Evolutionary conservation across 495 filamentous ascomycete genomes (phyloP).

Genomic region (Diplogelasinospora grovesii): DNA sequence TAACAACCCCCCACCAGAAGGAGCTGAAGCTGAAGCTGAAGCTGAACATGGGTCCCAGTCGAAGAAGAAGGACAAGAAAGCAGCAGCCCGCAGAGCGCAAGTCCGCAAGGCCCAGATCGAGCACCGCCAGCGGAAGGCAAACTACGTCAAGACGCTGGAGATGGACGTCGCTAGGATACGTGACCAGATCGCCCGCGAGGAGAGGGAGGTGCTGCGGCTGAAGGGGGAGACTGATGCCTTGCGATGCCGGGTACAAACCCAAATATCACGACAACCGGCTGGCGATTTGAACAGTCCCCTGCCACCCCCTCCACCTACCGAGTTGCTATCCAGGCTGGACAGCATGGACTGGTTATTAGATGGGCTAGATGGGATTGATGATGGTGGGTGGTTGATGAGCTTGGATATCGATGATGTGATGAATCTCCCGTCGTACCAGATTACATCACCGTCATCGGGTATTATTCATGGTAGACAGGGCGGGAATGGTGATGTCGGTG

Average conservation of each 20-base stretch:
- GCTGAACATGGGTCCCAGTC: too few species aligned
- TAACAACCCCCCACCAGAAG: too few species aligned
- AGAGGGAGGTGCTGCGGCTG: conserved; percentile 24
- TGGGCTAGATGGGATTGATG: too few species aligned
- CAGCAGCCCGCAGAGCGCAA: conserved; percentile 38
- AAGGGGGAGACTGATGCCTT: conserved; percentile 33
- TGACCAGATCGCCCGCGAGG: conserved; percentile 33
- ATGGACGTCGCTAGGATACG: conserved; percentile 37
- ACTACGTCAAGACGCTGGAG: conserved; percentile 46
- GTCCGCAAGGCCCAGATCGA: conserved; percentile 46
- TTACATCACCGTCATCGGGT: too few species aligned
- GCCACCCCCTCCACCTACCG: too few species aligned
- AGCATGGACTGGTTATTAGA: too few species aligned
- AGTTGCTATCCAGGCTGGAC: too few species aligned
- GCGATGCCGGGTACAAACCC: neutral
- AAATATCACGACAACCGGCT: neutral
- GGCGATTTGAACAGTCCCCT: neutral
- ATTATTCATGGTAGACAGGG: too few species aligned
- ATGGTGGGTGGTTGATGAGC: too few species aligned
- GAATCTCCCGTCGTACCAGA: conserved; percentile 23
- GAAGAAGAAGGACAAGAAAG: too few species aligned
- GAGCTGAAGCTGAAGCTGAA: neutral
- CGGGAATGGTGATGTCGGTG: too few species aligned
- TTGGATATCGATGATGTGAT: conserved; percentile 22
- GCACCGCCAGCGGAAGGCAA: conserved; percentile 46